Conservation (phyloP, 2,329 filamentous ascomycete genomes). For the Neofusicoccum umdonicola region DNA sequence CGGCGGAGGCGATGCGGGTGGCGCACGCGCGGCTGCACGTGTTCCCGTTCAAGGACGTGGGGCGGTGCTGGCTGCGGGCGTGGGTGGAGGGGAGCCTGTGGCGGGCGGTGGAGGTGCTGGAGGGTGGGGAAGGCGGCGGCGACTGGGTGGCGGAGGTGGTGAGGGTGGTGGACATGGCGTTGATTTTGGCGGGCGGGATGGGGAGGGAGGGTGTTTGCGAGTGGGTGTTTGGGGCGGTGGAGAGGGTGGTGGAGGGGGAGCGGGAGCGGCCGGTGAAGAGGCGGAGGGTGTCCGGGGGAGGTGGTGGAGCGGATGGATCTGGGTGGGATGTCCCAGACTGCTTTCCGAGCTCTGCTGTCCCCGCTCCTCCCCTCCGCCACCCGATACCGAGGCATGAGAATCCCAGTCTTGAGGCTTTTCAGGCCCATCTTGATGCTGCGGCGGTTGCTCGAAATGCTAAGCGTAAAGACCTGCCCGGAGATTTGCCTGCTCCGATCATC, state of each 20-base stretch:
- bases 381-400: slow-evolving; percentile 9
- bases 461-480: neutral
- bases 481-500: slow-evolving; percentile 57
- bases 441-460: neutral
- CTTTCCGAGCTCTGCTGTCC: slow-evolving; percentile 33
- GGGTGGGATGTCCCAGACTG: neutral
- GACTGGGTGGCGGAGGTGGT: slow-evolving; percentile 60
- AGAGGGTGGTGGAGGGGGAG: slow-evolving; percentile 32
- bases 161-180: slow-evolving; percentile 67
- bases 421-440: slow-evolving; percentile 23
- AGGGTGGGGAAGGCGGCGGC: slow-evolving; percentile 18
- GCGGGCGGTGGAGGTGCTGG: slow-evolving; percentile 47
- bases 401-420: slow-evolving; percentile 29
- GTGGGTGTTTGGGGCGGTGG: slow-evolving; percentile 5
- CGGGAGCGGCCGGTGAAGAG: neutral
- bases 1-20: slow-evolving; percentile 54
- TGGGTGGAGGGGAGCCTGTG: slow-evolving; percentile 70
- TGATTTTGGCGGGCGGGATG: slow-evolving; percentile 63
- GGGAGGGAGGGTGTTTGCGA: neutral
- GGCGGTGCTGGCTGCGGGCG: slow-evolving; percentile 65
- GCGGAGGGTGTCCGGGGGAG: slow-evolving; percentile 19
- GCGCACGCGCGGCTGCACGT: slow-evolving; percentile 68
- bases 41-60: slow-evolving; percentile 66
- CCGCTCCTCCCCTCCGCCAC: slow-evolving; percentile 18
- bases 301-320: neutral